Base-by-base conservation (phyloP, 2,329 filamentous ascomycete species). In the Tolypocladium amazonense region DNA sequence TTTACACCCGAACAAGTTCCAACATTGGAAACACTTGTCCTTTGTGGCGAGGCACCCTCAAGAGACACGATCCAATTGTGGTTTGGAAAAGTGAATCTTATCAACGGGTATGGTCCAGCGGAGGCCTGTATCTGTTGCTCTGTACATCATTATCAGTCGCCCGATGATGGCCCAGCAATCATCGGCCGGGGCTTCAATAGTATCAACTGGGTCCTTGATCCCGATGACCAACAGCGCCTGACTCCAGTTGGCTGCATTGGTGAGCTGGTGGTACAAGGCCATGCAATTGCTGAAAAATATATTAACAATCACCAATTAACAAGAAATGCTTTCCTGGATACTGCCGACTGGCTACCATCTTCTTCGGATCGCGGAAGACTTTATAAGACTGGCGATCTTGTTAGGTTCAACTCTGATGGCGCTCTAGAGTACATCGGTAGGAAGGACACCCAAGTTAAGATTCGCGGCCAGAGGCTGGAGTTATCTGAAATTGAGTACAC, bases 371-470 rank as follows among this genome's bases (percentile, higher is more conserved):
- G 14, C 11, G 45, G 9, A 1, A 55, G 9, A 4, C 59, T 75
- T 12, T 81, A 80, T 65, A 77, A 76, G 57, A 80, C 79, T 1
- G 79, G 79, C 6, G 79, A 82, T 61, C 68, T 81, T 18, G 79
- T 71, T 3, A 68, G 67, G 43, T 79, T 78, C 30, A 67, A 74
- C 35, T 65, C 68, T 0, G 71, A 79, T 57, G 75, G 76, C 0
- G 67, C 66, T 23, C 65, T 81, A 11, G 64, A 72, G 0, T 81
- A 76, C 57, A 64, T 80, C 38, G 81, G 80, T 52, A 73, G 83
- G 15, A 82, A 81, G 62, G 82, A 86, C 62, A 75, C 75, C 0
- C 82, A 85, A 65, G 76, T 84, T 56, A 86, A 86, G 68, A 69
- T 86, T 9, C 76, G 78, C 20, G 86, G 85, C 25, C 84, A 79